phyloP scores from a whole-genome alignment of 2,329 filamentous ascomycete species.

The Venturia pyrina region DNA sequence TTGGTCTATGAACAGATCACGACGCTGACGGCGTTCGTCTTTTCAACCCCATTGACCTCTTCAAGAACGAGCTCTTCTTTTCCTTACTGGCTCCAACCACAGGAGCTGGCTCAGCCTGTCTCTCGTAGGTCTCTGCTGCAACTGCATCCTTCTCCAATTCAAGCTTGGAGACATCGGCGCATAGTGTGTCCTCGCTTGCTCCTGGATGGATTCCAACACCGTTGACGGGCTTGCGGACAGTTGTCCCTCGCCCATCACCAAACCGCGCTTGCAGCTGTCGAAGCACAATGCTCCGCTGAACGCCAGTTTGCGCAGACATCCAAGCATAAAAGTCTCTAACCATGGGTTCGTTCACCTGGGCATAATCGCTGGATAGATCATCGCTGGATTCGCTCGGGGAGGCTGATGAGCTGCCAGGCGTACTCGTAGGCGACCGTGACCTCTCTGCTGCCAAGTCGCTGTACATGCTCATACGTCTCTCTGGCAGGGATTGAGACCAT shows the following conservation, averaged over 20 bases:
- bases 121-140: background rate
- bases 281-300: background rate
- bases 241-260: background rate
- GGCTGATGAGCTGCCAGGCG: background rate
- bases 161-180: background rate
- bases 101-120: background rate
- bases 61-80: background rate
- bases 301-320: background rate
- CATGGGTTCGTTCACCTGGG: background rate
- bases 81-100: background rate
- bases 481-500: conserved; percentile 11
- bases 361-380: background rate
- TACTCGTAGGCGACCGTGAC: background rate
- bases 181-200: background rate
- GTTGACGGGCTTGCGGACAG: background rate
- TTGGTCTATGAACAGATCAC: background rate
- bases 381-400: background rate
- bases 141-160: background rate
- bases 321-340: background rate
- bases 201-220: background rate
- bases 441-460: background rate
- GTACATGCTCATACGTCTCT: background rate
- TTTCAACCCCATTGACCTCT: background rate
- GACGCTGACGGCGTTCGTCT: background rate
- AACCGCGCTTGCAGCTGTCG: background rate